Conservation (phyloP, 2,329 filamentous ascomycete genomes). For the Sarocladium oryzae region DNA sequence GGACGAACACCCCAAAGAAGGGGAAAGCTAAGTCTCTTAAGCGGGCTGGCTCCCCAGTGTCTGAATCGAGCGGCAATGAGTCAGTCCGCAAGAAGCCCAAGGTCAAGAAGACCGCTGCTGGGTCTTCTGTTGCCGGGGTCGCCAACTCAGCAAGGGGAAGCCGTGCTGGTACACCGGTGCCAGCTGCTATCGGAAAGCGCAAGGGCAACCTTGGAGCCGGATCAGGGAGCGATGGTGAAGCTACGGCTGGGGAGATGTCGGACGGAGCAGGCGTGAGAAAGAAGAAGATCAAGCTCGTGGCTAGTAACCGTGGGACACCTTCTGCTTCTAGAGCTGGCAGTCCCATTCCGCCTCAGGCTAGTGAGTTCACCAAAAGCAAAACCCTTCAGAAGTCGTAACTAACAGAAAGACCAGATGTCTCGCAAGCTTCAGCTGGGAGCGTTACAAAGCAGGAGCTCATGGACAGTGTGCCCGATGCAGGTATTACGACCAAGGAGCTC, state of each 20-base stretch:
- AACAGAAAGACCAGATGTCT: too few relatives aligned
- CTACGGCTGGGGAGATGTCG: slow-evolving; percentile 61
- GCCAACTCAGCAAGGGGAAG: slow-evolving; percentile 28
- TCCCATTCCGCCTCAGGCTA: neutral
- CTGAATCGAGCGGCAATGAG: slow-evolving; percentile 88
- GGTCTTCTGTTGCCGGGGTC: slow-evolving; percentile 32
- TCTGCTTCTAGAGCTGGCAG: slow-evolving; percentile 36
- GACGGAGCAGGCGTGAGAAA: slow-evolving; percentile 49
- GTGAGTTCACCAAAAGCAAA: neutral
- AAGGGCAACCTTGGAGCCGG: slow-evolving; percentile 32
- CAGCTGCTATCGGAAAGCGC: slow-evolving; percentile 23
- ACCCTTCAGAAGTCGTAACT: too few relatives aligned
- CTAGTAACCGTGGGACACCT: slow-evolving; percentile 44
- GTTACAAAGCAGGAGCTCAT: neutral
- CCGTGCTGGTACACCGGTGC: slow-evolving; percentile 47
- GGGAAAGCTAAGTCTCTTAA: slow-evolving; percentile 61
- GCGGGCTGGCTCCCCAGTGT: slow-evolving; percentile 72
- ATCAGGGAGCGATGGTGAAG: slow-evolving; percentile 67
- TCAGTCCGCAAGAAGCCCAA: slow-evolving; percentile 67
- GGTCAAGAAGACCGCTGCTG: slow-evolving; percentile 50
- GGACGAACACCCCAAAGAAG: slow-evolving; percentile 51
- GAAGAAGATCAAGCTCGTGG: slow-evolving; percentile 48
- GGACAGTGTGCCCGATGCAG: neutral
- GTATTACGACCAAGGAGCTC: neutral
- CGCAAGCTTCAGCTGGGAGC: neutral